Percentiles rank a stretch among this genome's conserved stretches.
phyloP scores from a whole-genome alignment of 257 asterid species.

The Solanum verrucosum region DNA sequence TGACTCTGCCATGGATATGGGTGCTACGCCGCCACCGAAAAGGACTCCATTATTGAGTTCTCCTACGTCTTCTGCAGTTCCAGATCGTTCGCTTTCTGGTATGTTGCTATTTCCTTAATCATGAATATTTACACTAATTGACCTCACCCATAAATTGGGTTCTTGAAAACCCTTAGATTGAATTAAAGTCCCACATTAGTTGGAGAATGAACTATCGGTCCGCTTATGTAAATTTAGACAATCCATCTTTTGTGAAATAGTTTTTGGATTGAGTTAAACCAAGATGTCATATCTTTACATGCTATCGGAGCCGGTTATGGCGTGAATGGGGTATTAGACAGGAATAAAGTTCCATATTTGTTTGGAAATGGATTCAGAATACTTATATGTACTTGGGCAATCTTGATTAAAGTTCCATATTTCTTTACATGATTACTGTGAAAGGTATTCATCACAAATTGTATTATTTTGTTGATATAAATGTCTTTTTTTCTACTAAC shows the following conservation, averaged over 20 bases:
- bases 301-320: neutral
- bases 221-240: too few relatives aligned
- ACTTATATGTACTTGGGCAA: neutral
- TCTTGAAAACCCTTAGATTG: neutral
- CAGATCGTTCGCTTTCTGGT: constrained; percentile 34
- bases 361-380: too few relatives aligned
- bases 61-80: constrained; percentile 6
- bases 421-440: neutral
- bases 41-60: constrained; percentile 10
- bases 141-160: neutral
- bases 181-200: neutral
- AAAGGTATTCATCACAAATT: neutral
- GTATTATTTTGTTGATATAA: neutral
- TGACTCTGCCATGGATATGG: neutral
- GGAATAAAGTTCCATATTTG: too few relatives aligned
- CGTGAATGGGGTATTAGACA: neutral
- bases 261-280: neutral
- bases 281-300: too few relatives aligned
- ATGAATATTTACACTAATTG: neutral
- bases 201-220: neutral
- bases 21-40: neutral
- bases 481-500: constrained; percentile 1
- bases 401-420: neutral
- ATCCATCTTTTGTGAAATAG: neutral
- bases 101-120: neutral